Conservation (phyloP, 305 asterid species). For the Euphrasia arctica region DNA sequence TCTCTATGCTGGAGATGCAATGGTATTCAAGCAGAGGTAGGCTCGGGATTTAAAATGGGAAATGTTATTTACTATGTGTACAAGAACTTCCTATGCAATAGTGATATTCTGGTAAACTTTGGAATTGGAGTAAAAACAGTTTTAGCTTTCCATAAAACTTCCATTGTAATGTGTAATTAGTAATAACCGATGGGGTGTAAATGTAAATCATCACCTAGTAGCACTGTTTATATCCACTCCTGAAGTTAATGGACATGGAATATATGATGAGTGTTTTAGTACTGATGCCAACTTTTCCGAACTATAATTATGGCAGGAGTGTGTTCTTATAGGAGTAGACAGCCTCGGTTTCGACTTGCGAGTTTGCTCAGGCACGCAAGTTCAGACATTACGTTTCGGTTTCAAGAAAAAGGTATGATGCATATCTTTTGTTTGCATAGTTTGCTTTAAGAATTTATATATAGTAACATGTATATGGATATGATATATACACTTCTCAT, state of each 20-base stretch:
- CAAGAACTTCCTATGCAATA: neutral
- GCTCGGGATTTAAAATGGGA: neutral
- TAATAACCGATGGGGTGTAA: constrained; percentile 13
- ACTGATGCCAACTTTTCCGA: constrained; percentile 23
- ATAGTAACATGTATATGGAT: no score
- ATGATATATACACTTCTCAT: neutral
- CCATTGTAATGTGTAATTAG: neutral
- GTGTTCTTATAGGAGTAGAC: constrained; percentile 78
- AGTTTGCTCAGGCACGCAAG: constrained; percentile 85
- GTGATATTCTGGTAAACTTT: constrained; percentile 14
- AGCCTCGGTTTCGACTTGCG: constrained; percentile 90
- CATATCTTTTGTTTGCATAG: neutral
- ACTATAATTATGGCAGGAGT: constrained; percentile 50
- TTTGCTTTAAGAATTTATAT: neutral
- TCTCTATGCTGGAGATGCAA: constrained; percentile 95
- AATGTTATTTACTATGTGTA: constrained; percentile 9
- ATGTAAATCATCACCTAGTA: constrained; percentile 12
- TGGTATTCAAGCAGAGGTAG: constrained; percentile 95
- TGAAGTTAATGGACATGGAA: constrained; percentile 9
- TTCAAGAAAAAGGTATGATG: constrained; percentile 74
- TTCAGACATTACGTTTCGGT: constrained; percentile 81
- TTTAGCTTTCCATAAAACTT: constrained; percentile 9
- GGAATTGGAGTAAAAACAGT: constrained; percentile 7
- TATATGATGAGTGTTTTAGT: constrained; percentile 8
- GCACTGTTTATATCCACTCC: constrained; percentile 8